Conservation (phyloP, 495 filamentous ascomycete species). For the Aspergillus nidulans region DNA sequence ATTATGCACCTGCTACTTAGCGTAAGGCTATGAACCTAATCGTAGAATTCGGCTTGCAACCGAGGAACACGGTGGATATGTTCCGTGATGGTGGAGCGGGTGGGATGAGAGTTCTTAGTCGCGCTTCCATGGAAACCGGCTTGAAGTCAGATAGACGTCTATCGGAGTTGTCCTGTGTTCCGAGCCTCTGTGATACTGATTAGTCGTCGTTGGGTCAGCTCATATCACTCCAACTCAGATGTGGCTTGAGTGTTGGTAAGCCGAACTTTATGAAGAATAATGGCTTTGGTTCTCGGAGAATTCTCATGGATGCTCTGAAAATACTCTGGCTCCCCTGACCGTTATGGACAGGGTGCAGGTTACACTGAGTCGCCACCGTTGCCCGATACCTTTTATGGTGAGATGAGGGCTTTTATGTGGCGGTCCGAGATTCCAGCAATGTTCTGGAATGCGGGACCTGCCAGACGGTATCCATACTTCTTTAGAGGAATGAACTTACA, state of each 20-base stretch:
- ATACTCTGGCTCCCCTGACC: conserved; percentile 3
- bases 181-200: neutral
- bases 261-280: neutral
- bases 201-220: too few species aligned
- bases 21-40: neutral
- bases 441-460: neutral
- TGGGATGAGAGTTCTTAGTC: neutral
- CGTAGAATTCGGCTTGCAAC: neutral
- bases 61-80: neutral
- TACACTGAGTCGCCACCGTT: conserved; percentile 10
- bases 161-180: too few species aligned
- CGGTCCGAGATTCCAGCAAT: neutral
- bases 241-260: neutral
- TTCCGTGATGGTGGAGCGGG: neutral
- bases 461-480: neutral
- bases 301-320: neutral
- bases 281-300: neutral
- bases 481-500: too few species aligned
- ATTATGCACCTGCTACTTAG: too few species aligned
- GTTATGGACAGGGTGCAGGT: conserved; percentile 5
- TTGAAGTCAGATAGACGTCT: neutral
- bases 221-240: neutral
- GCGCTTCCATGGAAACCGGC: neutral
- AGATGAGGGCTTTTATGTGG: neutral
- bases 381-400: neutral